Conservation (phyloP, 2,329 filamentous ascomycete genomes). For the Venturia carpophila region DNA sequence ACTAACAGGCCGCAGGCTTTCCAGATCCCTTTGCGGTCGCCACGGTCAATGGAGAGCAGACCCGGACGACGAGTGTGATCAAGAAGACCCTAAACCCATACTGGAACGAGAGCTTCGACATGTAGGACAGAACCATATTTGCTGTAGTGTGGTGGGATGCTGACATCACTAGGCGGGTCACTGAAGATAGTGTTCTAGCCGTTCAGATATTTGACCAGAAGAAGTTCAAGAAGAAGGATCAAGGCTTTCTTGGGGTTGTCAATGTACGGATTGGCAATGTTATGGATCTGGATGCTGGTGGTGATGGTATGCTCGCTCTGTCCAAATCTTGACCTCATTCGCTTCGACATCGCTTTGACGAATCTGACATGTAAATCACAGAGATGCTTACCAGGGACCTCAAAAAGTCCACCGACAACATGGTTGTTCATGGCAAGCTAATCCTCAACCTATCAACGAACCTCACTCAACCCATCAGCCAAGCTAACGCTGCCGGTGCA, state of each 20-base stretch:
- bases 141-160: not conserved
- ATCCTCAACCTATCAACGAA: conserved; percentile 96
- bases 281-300: conserved; percentile 79
- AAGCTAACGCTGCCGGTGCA: conserved; percentile 33
- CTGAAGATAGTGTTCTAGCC: conserved; percentile 91
- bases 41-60: conserved; percentile 95
- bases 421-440: conserved; percentile 94
- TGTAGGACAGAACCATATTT: conserved; percentile 54
- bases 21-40: conserved; percentile 97
- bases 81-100: conserved; percentile 99
- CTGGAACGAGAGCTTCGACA: conserved; percentile 98
- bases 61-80: conserved; percentile 92
- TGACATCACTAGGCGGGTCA: conserved; percentile 58
- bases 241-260: conserved; percentile 95
- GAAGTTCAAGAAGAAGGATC: conserved; percentile 99
- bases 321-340: not conserved
- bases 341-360: not conserved
- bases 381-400: conserved; percentile 97
- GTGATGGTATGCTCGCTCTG: conserved; percentile 63
- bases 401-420: conserved; percentile 96
- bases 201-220: conserved; percentile 99
- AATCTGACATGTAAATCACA: conserved; percentile 25
- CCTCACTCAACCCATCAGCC: conserved; percentile 60
- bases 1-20: conserved; percentile 56
- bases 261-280: conserved; percentile 94